Conservation (phyloP, 2,329 filamentous ascomycete genomes). For the Chrysosporium keratinophilum region DNA sequence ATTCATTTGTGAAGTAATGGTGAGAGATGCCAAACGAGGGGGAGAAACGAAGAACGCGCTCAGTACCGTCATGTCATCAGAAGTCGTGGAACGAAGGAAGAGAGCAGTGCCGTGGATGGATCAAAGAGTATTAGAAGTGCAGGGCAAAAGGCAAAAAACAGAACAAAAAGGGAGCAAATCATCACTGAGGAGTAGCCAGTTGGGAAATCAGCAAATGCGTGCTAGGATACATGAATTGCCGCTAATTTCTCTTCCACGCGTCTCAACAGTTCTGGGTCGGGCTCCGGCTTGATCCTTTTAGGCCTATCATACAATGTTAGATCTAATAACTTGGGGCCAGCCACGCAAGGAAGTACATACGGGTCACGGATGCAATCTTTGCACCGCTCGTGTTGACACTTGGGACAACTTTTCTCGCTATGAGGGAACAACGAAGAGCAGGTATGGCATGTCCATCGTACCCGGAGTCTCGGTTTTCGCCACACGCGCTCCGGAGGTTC, state of each 20-base stretch:
- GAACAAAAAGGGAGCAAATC: not conserved
- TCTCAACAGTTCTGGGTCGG: constrained; percentile 31
- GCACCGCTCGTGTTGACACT: constrained; percentile 35
- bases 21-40: not conserved
- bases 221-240: constrained; percentile 10
- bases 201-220: not conserved
- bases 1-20: too few species aligned
- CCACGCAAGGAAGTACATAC: constrained; percentile 23
- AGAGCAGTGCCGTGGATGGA: not conserved
- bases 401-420: constrained; percentile 27
- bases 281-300: constrained; percentile 31
- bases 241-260: constrained; percentile 34
- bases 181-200: not conserved
- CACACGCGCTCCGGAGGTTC: constrained; percentile 29
- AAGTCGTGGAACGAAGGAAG: constrained; percentile 10
- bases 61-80: constrained; percentile 14
- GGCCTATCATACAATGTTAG: constrained; percentile 23
- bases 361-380: constrained; percentile 34
- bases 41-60: constrained; percentile 4
- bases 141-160: not conserved
- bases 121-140: not conserved
- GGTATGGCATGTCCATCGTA: constrained; percentile 35
- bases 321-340: not conserved
- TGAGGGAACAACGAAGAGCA: constrained; percentile 29
- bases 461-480: constrained; percentile 29